phyloP scores from a whole-genome alignment of 2,329 filamentous ascomycete genomes.

The Trichoderma sp. region DNA sequence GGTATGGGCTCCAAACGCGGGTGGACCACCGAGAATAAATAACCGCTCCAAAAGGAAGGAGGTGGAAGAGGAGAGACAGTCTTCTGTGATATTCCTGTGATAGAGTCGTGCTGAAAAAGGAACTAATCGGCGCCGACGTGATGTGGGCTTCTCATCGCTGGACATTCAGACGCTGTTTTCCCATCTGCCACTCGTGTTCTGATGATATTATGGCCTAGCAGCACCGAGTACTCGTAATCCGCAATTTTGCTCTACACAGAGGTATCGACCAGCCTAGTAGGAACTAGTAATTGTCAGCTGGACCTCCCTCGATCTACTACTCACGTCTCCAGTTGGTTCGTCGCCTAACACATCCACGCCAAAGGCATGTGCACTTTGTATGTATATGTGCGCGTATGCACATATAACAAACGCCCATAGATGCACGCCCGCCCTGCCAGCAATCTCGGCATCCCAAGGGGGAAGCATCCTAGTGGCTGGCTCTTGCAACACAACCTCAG shows the following conservation, averaged over 20 bases:
- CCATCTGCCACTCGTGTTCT: neutral
- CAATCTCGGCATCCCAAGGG: neutral
- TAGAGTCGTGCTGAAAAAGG: neutral
- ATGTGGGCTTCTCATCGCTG: neutral
- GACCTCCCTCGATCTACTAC: neutral
- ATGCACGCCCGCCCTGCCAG: conserved; percentile 15
- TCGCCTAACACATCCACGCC: conserved; percentile 9
- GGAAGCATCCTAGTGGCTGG: conserved; percentile 15
- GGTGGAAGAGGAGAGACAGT: neutral
- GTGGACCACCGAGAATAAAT: neutral
- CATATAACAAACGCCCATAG: neutral
- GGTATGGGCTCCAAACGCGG: neutral
- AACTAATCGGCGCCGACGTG: neutral
- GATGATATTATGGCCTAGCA: neutral
- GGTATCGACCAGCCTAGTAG: neutral
- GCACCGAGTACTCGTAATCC: neutral
- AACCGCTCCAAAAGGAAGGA: neutral
- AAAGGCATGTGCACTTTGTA: neutral
- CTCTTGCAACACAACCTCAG: neutral
- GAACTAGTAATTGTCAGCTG: conserved; percentile 3
- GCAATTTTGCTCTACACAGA: neutral
- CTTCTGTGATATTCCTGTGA: neutral
- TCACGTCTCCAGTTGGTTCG: neutral
- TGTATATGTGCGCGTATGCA: conserved; percentile 4
- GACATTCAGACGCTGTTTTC: neutral